Evolutionary conservation across 2,329 filamentous ascomycete species (phyloP).

Genomic region (Metarhizium brunneum): DNA sequence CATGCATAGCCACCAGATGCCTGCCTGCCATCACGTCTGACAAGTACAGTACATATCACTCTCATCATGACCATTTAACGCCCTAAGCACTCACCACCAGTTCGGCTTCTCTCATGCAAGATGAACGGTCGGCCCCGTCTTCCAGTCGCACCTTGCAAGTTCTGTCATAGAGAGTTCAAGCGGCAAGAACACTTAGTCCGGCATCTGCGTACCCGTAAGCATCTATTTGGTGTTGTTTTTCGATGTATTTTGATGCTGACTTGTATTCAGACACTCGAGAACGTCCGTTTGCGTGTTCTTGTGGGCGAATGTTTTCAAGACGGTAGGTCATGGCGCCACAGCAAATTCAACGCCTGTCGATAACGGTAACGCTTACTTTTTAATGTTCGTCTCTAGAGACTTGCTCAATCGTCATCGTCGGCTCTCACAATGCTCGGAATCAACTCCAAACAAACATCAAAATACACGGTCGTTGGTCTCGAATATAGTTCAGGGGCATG

Average conservation of each 20-base stretch:
- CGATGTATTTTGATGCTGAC: no score
- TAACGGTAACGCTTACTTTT: neutral
- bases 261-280: conserved; percentile 18
- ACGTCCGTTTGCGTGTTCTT: conserved; percentile 21
- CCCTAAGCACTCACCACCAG: neutral
- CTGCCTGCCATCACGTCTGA: no score
- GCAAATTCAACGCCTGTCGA: neutral
- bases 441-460: no score
- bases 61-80: neutral
- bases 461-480: neutral
- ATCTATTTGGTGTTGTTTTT: no score
- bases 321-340: conserved; percentile 13
- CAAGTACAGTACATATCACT: no score
- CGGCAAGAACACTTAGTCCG: conserved; percentile 21
- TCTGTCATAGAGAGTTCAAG: conserved; percentile 22
- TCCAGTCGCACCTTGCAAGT: conserved; percentile 16
- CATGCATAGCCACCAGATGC: no score
- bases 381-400: conserved; percentile 3
- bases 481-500: neutral
- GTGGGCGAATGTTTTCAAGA: conserved; percentile 20
- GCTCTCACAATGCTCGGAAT: conserved; percentile 5
- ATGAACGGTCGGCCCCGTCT: conserved; percentile 9
- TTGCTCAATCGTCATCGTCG: conserved; percentile 8
- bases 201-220: conserved; percentile 21
- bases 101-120: neutral